Conservation (phyloP, 148 eudicot genomes). For the Mesembryanthemum crystallinum region DNA sequence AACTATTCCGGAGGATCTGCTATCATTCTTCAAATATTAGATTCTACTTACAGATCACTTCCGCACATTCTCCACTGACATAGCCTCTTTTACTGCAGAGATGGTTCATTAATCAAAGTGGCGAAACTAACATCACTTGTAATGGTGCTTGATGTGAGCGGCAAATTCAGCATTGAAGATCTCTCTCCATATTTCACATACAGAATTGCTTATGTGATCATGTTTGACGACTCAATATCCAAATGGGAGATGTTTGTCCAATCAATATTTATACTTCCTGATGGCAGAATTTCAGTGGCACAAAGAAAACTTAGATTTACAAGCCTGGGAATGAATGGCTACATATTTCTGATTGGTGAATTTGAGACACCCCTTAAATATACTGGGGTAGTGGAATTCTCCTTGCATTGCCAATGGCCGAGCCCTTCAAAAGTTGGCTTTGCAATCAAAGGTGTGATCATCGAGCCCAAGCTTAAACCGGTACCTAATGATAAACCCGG, state of each 20-base stretch:
- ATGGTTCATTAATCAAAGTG: conserved; percentile 20
- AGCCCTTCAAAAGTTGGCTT: background rate
- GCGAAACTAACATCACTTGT: conserved; percentile 33
- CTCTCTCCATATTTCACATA: conserved; percentile 48
- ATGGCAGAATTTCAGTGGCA: conserved; percentile 25
- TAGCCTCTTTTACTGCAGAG: background rate
- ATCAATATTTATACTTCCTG: conserved; percentile 32
- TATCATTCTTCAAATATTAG: background rate
- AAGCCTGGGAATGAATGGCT: conserved; percentile 15
- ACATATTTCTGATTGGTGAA: conserved; percentile 8
- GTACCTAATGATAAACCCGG: no score
- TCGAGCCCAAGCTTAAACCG: background rate
- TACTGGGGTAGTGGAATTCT: background rate
- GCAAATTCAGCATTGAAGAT: conserved; percentile 36
- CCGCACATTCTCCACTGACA: background rate
- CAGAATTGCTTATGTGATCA: conserved; percentile 43
- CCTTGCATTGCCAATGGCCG: background rate
- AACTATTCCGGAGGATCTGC: no score
- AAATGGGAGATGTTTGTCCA: conserved; percentile 36
- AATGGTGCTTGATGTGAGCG: conserved; percentile 46
- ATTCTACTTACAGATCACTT: no score
- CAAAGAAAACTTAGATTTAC: background rate
- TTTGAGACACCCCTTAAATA: background rate
- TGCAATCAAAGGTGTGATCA: background rate
- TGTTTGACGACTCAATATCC: conserved; percentile 35